Percentiles rank a stretch among this genome's conserved stretches.
Conservation (phyloP, 768 basidiomycete species). For the Tylopilus sp. region DNA sequence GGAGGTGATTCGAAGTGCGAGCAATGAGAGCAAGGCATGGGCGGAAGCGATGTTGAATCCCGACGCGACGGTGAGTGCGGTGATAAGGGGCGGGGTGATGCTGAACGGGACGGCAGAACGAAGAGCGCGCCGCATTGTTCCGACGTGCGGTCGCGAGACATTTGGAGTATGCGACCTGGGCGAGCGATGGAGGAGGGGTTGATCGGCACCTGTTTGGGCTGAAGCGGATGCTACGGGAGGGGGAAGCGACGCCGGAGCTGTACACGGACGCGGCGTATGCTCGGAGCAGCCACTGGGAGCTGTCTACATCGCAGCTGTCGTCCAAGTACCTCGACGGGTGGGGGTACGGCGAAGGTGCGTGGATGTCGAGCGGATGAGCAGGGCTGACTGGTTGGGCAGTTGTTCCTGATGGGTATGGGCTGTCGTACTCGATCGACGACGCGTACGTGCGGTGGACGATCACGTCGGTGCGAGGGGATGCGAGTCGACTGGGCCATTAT, state of each 20-base stretch:
- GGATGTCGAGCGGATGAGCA: background rate
- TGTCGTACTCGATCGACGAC: conserved; percentile 87
- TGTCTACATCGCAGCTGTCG: conserved; percentile 87
- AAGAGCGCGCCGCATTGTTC: conserved; percentile 63
- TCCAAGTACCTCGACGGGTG: conserved; percentile 85
- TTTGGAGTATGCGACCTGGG: conserved; percentile 84
- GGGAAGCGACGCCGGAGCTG: conserved; percentile 68
- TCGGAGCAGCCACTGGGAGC: conserved; percentile 83
- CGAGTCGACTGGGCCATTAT: conserved; percentile 60
- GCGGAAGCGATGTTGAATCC: conserved; percentile 83
- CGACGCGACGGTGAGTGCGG: conserved; percentile 40
- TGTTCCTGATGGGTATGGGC: conserved; percentile 87
- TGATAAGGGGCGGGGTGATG: background rate
- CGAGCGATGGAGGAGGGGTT: conserved; percentile 91
- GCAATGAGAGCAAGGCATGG: conserved; percentile 80
- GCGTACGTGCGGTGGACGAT: conserved; percentile 88
- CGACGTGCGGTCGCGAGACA: conserved; percentile 76
- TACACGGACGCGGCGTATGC: conserved; percentile 71
- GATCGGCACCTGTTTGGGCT: conserved; percentile 95
- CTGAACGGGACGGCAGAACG: conserved; percentile 38
- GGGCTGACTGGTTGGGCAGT: conserved; percentile 44
- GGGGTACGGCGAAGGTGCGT: conserved; percentile 93
- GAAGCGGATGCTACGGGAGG: conserved; percentile 72
- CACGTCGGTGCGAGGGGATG: conserved; percentile 61
- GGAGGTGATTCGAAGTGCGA: conserved; percentile 89